Percentiles rank a stretch among this genome's conserved stretches.
Conservation (phyloP, 2,329 filamentous ascomycete genomes). For the Byssothecium circinans region DNA sequence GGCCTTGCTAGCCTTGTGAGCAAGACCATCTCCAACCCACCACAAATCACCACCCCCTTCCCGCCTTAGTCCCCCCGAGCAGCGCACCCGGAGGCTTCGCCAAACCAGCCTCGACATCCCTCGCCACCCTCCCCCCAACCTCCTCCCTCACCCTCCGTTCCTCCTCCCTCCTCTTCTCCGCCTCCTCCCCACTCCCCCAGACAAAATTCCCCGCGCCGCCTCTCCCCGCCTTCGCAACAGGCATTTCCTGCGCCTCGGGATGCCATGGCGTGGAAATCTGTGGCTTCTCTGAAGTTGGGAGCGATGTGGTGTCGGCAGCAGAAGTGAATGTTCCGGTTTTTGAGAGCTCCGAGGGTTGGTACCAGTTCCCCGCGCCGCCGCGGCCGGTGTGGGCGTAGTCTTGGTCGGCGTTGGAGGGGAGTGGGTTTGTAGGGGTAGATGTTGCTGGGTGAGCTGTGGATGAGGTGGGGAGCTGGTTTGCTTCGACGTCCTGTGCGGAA, state of each 20-base stretch:
- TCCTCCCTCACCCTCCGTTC: constrained; percentile 31
- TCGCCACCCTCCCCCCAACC: constrained; percentile 44
- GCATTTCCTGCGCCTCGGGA: constrained; percentile 37
- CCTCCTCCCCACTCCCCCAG: constrained; percentile 43
- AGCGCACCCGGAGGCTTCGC: constrained; percentile 23
- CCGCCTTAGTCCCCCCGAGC: constrained; percentile 38
- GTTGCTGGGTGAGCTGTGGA: constrained; percentile 12
- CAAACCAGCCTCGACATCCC: constrained; percentile 45
- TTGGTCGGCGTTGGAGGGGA: constrained; percentile 26
- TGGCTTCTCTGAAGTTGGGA: constrained; percentile 28
- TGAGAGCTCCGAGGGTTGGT: constrained; percentile 45
- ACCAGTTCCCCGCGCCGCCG: constrained; percentile 53
- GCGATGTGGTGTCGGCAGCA: constrained; percentile 30
- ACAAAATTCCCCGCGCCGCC: constrained; percentile 53
- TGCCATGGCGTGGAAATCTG: constrained; percentile 39
- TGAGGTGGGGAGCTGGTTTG: constrained; percentile 25
- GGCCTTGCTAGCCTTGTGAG: no score
- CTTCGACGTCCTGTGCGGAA: constrained; percentile 47
- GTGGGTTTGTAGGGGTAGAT: constrained; percentile 12
- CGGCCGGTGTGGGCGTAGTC: constrained; percentile 50
- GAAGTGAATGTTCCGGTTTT: constrained; percentile 44
- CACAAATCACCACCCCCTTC: constrained; percentile 23
- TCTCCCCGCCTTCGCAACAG: constrained; percentile 42
- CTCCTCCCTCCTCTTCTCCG: constrained; percentile 25
- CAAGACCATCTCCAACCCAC: no score